Evolutionary conservation across 306 rosid species (phyloP).

Genomic region (Cucurbita moschata): DNA sequence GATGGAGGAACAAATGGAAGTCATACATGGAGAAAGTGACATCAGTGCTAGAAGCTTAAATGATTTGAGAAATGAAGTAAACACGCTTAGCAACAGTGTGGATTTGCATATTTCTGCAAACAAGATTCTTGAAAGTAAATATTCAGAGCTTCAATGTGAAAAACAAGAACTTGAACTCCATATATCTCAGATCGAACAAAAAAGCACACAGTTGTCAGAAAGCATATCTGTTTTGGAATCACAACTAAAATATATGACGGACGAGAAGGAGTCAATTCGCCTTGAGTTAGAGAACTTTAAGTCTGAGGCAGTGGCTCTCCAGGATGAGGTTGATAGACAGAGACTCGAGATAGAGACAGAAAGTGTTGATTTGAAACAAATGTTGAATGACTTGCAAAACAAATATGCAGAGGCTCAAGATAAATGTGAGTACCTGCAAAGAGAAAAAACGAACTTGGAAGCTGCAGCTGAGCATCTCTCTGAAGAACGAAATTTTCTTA

Average conservation of each 20-base stretch:
- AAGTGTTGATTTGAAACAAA: slow-evolving; percentile 11
- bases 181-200: slow-evolving; percentile 19
- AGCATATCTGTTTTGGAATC: slow-evolving; percentile 17
- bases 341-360: slow-evolving; percentile 10
- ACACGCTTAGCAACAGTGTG: slow-evolving; percentile 15
- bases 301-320: slow-evolving; percentile 16
- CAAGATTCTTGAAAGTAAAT: slow-evolving; percentile 22
- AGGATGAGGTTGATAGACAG: slow-evolving; percentile 15
- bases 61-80: slow-evolving; percentile 22
- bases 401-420: slow-evolving; percentile 23
- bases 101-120: slow-evolving; percentile 21
- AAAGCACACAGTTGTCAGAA: slow-evolving; percentile 12
- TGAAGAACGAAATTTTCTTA: slow-evolving; percentile 22
- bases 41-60: slow-evolving; percentile 19
- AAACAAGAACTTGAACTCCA: slow-evolving; percentile 18
- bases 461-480: slow-evolving; percentile 19
- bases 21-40: slow-evolving; percentile 18
- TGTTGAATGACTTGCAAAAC: slow-evolving; percentile 16
- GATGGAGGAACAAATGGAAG: slow-evolving; percentile 23
- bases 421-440: slow-evolving; percentile 18
- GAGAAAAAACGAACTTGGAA: slow-evolving; percentile 24
- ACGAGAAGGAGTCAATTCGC: slow-evolving; percentile 11
- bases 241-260: slow-evolving; percentile 10
- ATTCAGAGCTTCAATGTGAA: slow-evolving; percentile 19
- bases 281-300: slow-evolving; percentile 17